Percentiles rank a stretch among this genome's conserved stretches.
phyloP scores from a whole-genome alignment of 2,329 filamentous ascomycete species.

The Sphaerostilbella broomeana region DNA sequence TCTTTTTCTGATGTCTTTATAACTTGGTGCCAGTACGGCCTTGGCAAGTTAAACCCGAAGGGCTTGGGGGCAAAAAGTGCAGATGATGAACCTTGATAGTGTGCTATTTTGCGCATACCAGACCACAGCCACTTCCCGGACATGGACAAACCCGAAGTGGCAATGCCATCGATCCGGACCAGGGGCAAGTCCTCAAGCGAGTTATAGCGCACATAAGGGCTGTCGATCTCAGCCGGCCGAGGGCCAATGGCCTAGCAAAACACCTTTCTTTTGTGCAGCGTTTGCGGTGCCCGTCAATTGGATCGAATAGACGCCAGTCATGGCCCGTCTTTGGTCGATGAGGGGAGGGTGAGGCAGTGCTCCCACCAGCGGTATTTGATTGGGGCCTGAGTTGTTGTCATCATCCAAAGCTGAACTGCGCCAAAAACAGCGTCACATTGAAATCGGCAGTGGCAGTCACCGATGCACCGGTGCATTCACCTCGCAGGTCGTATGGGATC shows the following conservation, averaged over 20 bases:
- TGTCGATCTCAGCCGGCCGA: no score
- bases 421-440: conserved; percentile 4
- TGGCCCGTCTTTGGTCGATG: neutral
- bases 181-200: conserved; percentile 17
- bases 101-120: no score
- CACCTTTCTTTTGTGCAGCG: neutral
- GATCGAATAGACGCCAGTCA: conserved; percentile 26
- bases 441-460: conserved; percentile 6
- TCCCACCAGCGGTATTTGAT: conserved; percentile 9
- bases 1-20: no score
- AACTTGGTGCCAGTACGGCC: no score
- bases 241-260: no score
- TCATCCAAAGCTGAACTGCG: conserved; percentile 9
- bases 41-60: no score
- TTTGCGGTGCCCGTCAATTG: conserved; percentile 19
- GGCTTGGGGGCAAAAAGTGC: no score
- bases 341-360: conserved; percentile 10
- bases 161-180: conserved; percentile 25
- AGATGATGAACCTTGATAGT: no score
- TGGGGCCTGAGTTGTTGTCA: conserved; percentile 8
- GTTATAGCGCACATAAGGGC: conserved; percentile 22
- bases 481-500: no score
- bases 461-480: conserved; percentile 6
- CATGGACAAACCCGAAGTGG: conserved; percentile 12
- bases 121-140: no score